phyloP scores from a whole-genome alignment of 805 yeast species.

The Candida parachauliodes region DNA sequence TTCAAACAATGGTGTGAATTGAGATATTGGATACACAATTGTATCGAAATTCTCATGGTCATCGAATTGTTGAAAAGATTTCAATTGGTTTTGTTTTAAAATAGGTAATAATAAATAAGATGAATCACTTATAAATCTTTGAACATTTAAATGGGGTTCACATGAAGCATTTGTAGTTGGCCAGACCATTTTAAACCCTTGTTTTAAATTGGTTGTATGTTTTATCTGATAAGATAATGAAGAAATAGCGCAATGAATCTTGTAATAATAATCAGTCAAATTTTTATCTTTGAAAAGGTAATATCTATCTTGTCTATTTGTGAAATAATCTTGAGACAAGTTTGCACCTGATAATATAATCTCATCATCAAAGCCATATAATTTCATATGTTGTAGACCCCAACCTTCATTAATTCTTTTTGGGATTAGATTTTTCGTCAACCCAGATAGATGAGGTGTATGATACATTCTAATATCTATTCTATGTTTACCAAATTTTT shows the following conservation, averaged over 20 bases:
- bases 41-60: constrained; percentile 47
- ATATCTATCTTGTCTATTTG: constrained; percentile 92
- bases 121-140: constrained; percentile 53
- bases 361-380: constrained; percentile 92
- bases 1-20: constrained; percentile 75
- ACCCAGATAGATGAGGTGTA: constrained; percentile 79
- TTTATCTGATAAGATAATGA: constrained; percentile 64
- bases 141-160: constrained; percentile 60
- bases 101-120: constrained; percentile 56
- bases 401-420: constrained; percentile 83
- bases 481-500: constrained; percentile 58
- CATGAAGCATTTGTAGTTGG: constrained; percentile 62
- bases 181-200: constrained; percentile 66
- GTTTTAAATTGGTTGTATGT: constrained; percentile 37
- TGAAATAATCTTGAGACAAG: constrained; percentile 85
- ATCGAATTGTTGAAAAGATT: constrained; percentile 27
- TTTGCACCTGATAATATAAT: constrained; percentile 89
- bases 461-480: constrained; percentile 83
- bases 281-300: constrained; percentile 58
- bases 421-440: constrained; percentile 65
- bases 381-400: constrained; percentile 96
- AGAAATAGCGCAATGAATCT: constrained; percentile 66
- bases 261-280: constrained; percentile 70
- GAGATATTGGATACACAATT: constrained; percentile 84
- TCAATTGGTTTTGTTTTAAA: constrained; percentile 41